Conservation (phyloP, 805 yeast species). For the Saturnispora galanensis region DNA sequence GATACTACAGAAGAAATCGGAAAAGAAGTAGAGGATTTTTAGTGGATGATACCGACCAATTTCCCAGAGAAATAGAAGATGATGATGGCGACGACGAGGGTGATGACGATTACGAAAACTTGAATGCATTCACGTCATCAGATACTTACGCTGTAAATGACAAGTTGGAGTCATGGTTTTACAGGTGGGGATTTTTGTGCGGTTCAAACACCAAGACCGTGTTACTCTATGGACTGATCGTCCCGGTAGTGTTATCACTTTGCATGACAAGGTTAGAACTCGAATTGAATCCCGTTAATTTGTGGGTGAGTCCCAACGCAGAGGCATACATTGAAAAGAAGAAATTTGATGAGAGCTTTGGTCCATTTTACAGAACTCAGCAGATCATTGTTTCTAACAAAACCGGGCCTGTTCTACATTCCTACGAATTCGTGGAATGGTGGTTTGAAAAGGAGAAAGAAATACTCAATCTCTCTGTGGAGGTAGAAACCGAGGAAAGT, state of each 20-base stretch:
- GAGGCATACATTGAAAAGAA: conserved; percentile 57
- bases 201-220: conserved; percentile 50
- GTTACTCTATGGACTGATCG: conserved; percentile 31
- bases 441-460: conserved; percentile 75
- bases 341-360: conserved; percentile 71
- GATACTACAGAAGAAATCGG: background rate
- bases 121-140: conserved; percentile 14
- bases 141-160: conserved; percentile 40
- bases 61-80: background rate
- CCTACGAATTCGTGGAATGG: conserved; percentile 70
- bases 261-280: conserved; percentile 45
- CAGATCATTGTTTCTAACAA: conserved; percentile 69
- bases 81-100: background rate
- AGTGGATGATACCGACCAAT: conserved; percentile 10
- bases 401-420: conserved; percentile 51
- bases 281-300: conserved; percentile 69
- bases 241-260: conserved; percentile 38
- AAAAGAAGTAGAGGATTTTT: conserved; percentile 2
- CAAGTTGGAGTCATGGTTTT: conserved; percentile 38
- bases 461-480: conserved; percentile 29
- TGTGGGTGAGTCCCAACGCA: conserved; percentile 84
- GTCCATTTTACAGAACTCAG: conserved; percentile 85
- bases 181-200: conserved; percentile 46
- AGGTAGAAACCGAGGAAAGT: background rate
- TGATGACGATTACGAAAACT: conserved; percentile 3